These are phyloP conservation scores for Extremus antarcticus DNA, from an alignment of 495 filamentous ascomycete genomes.

Conservation along the genomic window DNA sequence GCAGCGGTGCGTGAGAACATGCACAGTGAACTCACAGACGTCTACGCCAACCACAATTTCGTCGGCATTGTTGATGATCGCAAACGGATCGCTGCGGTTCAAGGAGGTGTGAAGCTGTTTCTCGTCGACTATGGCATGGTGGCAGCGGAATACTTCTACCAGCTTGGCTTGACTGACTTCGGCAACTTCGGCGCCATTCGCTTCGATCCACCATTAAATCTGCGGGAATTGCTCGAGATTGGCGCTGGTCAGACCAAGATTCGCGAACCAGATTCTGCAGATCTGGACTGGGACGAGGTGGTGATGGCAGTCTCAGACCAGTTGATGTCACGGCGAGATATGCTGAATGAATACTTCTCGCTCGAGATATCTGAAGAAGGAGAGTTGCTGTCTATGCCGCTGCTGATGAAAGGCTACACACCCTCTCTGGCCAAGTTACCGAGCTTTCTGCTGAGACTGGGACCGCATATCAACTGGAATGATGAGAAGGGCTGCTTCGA, in stretches of 20 bases:
- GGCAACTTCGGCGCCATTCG: conserved; percentile 83
- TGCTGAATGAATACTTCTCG: conserved; percentile 89
- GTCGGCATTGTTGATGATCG: conserved; percentile 85
- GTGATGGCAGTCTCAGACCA: conserved; percentile 47
- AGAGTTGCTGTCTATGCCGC: conserved; percentile 64
- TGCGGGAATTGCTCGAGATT: conserved; percentile 59
- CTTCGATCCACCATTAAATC: conserved; percentile 62
- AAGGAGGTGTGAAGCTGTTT: conserved; percentile 85
- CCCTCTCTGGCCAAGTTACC: conserved; percentile 80
- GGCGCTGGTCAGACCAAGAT: conserved; percentile 59
- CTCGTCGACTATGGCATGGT: conserved; percentile 89
- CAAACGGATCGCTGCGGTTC: conserved; percentile 80
- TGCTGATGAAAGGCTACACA: conserved; percentile 80
- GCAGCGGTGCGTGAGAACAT: conserved; percentile 69
- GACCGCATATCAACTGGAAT: conserved; percentile 79
- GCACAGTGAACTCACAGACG: conserved; percentile 81
- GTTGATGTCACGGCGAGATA: conserved; percentile 64
- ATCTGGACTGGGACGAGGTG: conserved; percentile 56
- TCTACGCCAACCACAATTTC: conserved; percentile 83
- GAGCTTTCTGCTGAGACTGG: conserved; percentile 74
- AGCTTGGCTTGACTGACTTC: conserved; percentile 91
- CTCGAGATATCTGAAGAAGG: conserved; percentile 71
- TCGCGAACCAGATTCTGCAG: conserved; percentile 35
- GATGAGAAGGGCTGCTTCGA: conserved; percentile 80
- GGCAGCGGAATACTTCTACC: conserved; percentile 90